These are phyloP conservation scores for Sphagnum tenellum DNA, from an alignment of 225 moss, liverwort and hornwort species.

Conservation along the genomic window DNA sequence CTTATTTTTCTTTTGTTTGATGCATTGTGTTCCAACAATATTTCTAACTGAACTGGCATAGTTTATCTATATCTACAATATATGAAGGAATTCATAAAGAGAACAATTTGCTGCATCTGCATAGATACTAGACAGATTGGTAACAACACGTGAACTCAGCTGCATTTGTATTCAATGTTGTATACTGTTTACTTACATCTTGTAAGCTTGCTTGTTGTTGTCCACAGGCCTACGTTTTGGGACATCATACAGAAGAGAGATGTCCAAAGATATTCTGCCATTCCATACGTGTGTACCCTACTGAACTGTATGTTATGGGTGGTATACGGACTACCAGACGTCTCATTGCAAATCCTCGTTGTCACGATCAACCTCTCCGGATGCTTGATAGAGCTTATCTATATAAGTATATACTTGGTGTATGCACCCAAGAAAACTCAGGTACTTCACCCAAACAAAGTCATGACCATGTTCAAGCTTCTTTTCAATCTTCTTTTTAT, in stretches of 20 bases:
- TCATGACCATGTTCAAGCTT: background rate
- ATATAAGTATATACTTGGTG: slow-evolving; percentile 37
- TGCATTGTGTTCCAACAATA: no score
- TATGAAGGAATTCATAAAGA: no score
- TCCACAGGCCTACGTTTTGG: slow-evolving; percentile 61
- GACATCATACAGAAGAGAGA: slow-evolving; percentile 47
- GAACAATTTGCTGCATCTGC: no score
- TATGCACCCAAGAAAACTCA: slow-evolving; percentile 11
- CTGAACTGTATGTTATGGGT: slow-evolving; percentile 84
- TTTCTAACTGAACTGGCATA: no score
- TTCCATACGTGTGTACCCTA: slow-evolving; percentile 67
- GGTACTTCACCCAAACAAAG: slow-evolving; percentile 8
- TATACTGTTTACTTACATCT: no score
- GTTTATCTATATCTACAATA: no score
- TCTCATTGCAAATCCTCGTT: slow-evolving; percentile 41
- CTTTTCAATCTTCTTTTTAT: background rate
- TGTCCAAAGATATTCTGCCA: slow-evolving; percentile 43
- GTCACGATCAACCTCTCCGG: slow-evolving; percentile 76
- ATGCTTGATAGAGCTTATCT: slow-evolving; percentile 39
- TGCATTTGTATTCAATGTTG: no score
- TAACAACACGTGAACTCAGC: no score
- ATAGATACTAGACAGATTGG: no score
- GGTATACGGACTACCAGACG: slow-evolving; percentile 49
- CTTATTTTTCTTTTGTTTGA: no score
- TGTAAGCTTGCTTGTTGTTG: no score